Evolutionary conservation across 768 basidiomycete genomes (phyloP).

Genomic region (Hypholoma sublateritium): DNA sequence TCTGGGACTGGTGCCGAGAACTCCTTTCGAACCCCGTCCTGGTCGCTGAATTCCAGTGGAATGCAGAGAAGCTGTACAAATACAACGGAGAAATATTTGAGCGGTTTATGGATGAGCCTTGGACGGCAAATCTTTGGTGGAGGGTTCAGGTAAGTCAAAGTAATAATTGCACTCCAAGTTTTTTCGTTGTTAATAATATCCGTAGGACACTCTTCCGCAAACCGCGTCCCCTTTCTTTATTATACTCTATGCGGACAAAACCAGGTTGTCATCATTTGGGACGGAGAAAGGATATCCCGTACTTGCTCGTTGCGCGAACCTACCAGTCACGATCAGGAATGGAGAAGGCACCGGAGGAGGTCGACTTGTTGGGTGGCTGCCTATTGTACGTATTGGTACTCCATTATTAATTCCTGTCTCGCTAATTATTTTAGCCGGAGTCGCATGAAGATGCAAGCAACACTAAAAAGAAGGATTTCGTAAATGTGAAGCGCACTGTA

Average conservation of each 20-base stretch:
- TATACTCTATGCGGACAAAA: slow-evolving; percentile 41
- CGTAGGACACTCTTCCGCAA: slow-evolving; percentile 13
- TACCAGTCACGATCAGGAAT: slow-evolving; percentile 32
- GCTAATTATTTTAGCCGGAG: slow-evolving; percentile 12
- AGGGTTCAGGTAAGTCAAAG: slow-evolving; percentile 31
- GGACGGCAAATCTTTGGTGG: slow-evolving; percentile 36
- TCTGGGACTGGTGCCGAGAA: slow-evolving; percentile 15
- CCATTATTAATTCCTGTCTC: background rate
- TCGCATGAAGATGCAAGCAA: slow-evolving; percentile 30
- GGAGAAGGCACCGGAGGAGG: slow-evolving; percentile 30
- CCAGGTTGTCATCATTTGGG: slow-evolving; percentile 36
- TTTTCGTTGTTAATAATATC: slow-evolving; percentile 7
- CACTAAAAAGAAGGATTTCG: slow-evolving; percentile 27
- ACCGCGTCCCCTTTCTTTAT: slow-evolving; percentile 26
- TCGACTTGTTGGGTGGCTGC: slow-evolving; percentile 35
- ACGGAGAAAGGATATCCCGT: slow-evolving; percentile 37
- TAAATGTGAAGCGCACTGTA: slow-evolving; percentile 30
- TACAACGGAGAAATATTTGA: slow-evolving; percentile 27
- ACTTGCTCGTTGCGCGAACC: slow-evolving; percentile 28
- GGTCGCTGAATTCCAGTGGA: slow-evolving; percentile 20
- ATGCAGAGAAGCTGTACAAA: slow-evolving; percentile 17
- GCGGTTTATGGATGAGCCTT: slow-evolving; percentile 34
- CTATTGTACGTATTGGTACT: slow-evolving; percentile 26
- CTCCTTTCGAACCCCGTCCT: slow-evolving; percentile 25
- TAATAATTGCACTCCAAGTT: background rate